phyloP scores from a whole-genome alignment of 495 filamentous ascomycete species.

The Penicillium mononematosum region DNA sequence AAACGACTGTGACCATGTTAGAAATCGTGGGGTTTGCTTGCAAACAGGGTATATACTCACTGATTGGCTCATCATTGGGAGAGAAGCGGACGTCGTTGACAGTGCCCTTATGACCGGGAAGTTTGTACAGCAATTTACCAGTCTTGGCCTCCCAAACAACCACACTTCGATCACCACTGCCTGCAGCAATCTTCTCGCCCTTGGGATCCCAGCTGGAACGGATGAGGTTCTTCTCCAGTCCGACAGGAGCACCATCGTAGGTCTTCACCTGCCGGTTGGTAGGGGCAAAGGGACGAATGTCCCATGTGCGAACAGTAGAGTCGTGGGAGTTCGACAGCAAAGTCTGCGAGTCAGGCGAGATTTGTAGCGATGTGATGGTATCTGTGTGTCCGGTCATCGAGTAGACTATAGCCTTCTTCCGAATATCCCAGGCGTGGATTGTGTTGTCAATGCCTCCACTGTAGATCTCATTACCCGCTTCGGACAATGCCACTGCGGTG shows the following conservation, averaged over 20 bases:
- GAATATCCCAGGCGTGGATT: conserved; percentile 94
- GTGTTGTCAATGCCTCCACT: conserved; percentile 95
- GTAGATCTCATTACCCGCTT: conserved; percentile 94
- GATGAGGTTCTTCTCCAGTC: conserved; percentile 89
- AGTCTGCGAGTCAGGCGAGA: conserved; percentile 89
- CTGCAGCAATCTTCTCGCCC: conserved; percentile 83
- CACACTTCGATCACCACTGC: conserved; percentile 85
- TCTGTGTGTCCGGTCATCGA: conserved; percentile 87
- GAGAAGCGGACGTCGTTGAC: conserved; percentile 95
- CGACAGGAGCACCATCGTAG: conserved; percentile 83
- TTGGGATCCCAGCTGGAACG: conserved; percentile 87
- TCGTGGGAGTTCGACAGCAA: conserved; percentile 93
- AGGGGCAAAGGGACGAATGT: conserved; percentile 92
- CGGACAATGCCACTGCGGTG: conserved; percentile 83
- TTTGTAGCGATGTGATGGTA: conserved; percentile 81
- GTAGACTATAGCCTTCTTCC: conserved; percentile 85
- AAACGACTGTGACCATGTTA: conserved; percentile 63
- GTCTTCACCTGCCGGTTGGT: conserved; percentile 77
- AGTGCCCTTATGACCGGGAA: conserved; percentile 92
- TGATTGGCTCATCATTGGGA: conserved; percentile 77
- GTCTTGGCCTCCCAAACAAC: conserved; percentile 84
- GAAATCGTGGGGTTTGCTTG: background rate
- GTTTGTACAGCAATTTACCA: conserved; percentile 86
- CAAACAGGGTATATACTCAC: conserved; percentile 56
- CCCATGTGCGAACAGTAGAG: conserved; percentile 91